Evolutionary conservation across 2,329 filamentous ascomycete genomes (phyloP).

Genomic region (Mollisiaceae sp.): DNA sequence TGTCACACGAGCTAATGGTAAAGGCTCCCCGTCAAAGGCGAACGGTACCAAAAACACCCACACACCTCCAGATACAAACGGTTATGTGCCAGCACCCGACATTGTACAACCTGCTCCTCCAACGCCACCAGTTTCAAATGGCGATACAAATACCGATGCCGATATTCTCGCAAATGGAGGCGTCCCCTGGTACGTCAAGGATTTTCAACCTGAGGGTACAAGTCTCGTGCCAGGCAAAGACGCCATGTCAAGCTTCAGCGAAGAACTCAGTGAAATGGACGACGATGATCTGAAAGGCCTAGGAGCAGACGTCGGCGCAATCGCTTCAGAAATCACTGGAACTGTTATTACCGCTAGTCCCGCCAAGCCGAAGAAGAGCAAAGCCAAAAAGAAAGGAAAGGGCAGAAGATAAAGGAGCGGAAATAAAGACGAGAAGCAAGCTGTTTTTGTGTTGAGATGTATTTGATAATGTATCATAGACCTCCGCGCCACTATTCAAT

Average conservation of each 20-base stretch:
- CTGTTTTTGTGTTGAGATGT: slow-evolving; percentile 24
- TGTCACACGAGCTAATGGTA: slow-evolving; percentile 2
- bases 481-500: slow-evolving; percentile 17
- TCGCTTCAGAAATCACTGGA: slow-evolving; percentile 19
- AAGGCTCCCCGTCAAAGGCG: background rate
- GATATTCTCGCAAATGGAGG: slow-evolving; percentile 70
- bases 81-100: slow-evolving; percentile 44
- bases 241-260: slow-evolving; percentile 74
- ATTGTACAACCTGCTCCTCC: slow-evolving; percentile 51
- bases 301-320: slow-evolving; percentile 41
- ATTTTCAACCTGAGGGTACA: slow-evolving; percentile 80
- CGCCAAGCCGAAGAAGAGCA: slow-evolving; percentile 36
- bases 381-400: slow-evolving; percentile 35
- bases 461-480: slow-evolving; percentile 36
- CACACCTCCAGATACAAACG: slow-evolving; percentile 56
- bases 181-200: slow-evolving; percentile 84
- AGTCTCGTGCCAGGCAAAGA: slow-evolving; percentile 77
- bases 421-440: background rate
- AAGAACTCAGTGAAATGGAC: slow-evolving; percentile 89
- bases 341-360: slow-evolving; percentile 22
- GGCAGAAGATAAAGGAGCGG: slow-evolving; percentile 20
- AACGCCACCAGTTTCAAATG: slow-evolving; percentile 70
- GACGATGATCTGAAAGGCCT: slow-evolving; percentile 85
- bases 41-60: slow-evolving; percentile 37
- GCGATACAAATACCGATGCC: slow-evolving; percentile 46